phyloP scores from a whole-genome alignment of 805 yeast species.

The Myxozyma udenii region DNA sequence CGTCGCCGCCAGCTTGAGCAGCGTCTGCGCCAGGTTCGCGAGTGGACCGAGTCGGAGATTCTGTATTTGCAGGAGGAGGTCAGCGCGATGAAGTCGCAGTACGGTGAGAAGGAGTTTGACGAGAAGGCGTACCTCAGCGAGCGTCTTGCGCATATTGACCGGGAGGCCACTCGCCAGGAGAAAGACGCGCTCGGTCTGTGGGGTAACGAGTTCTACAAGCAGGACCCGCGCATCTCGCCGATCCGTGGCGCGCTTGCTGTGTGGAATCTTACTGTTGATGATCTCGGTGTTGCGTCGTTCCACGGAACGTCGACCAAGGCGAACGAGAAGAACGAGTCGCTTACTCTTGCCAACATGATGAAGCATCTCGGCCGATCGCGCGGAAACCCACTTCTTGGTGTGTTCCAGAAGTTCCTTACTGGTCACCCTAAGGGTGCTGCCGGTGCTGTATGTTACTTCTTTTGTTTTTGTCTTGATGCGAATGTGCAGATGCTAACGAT shows the following conservation, averaged over 20 bases:
- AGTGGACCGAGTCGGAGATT: constrained; percentile 83
- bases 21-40: constrained; percentile 71
- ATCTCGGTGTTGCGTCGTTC: constrained; percentile 94
- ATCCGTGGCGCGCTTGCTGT: constrained; percentile 95
- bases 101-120: constrained; percentile 44
- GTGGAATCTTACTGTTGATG: constrained; percentile 89
- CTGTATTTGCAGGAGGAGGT: constrained; percentile 70
- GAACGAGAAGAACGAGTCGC: constrained; percentile 96
- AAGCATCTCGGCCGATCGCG: constrained; percentile 91
- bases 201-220: constrained; percentile 91
- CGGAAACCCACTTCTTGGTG: constrained; percentile 97
- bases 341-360: constrained; percentile 89
- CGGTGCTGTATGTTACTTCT: constrained; percentile 58
- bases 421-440: constrained; percentile 99
- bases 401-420: constrained; percentile 97
- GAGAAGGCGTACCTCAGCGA: constrained; percentile 60
- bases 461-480: neutral
- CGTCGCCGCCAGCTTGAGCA: constrained; percentile 84
- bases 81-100: constrained; percentile 45
- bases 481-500: neutral
- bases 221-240: constrained; percentile 93
- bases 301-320: constrained; percentile 99
- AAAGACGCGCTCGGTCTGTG: constrained; percentile 86
- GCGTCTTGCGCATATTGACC: constrained; percentile 80
- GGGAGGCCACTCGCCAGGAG: constrained; percentile 81